Percentiles rank a stretch among this genome's conserved stretches.
phyloP scores from a whole-genome alignment of 139 green algal genomes.

The Bryopsis sp. region DNA sequence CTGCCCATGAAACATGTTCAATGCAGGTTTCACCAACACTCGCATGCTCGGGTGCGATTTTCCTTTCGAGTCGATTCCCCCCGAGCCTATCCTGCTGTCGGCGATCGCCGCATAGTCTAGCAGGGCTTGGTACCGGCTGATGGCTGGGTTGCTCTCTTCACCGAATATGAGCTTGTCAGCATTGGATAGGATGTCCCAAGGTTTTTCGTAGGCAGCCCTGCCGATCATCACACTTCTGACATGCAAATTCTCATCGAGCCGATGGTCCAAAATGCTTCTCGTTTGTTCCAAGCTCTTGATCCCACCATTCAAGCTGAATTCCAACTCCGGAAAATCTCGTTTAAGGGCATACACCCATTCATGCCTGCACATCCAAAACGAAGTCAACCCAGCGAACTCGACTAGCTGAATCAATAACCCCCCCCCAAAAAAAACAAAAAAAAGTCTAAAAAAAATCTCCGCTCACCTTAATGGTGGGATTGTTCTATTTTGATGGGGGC shows the following conservation, averaged over 20 bases:
- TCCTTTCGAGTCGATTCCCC: conserved; percentile 35
- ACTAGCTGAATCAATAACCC: too few relatives aligned
- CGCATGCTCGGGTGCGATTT: conserved; percentile 47
- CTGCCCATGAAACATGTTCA: conserved; percentile 78
- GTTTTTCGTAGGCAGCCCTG: conserved; percentile 71
- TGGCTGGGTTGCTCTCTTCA: conserved; percentile 27
- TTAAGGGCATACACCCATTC: conserved; percentile 80
- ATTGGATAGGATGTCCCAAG: conserved; percentile 66
- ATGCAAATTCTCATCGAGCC: neutral
- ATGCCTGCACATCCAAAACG: conserved; percentile 31
- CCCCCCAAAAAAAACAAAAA: conserved; percentile 19
- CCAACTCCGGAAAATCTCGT: conserved; percentile 82
- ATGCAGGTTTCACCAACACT: conserved; percentile 60
- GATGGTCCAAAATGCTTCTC: conserved; percentile 15
- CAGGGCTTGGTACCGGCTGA: conserved; percentile 55
- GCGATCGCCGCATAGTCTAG: conserved; percentile 59
- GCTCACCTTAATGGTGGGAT: conserved; percentile 68
- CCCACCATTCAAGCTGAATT: conserved; percentile 44
- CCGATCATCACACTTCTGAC: conserved; percentile 89
- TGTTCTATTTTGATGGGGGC: conserved; percentile 81
- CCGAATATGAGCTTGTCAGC: conserved; percentile 69
- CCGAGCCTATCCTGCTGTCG: conserved; percentile 55
- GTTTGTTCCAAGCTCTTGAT: conserved; percentile 24
- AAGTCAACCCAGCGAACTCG: conserved; percentile 18
- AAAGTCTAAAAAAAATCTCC: conserved; percentile 9